Evolutionary conservation across 2,329 filamentous ascomycete species (phyloP).

Genomic region (Colletotrichum sp.): DNA sequence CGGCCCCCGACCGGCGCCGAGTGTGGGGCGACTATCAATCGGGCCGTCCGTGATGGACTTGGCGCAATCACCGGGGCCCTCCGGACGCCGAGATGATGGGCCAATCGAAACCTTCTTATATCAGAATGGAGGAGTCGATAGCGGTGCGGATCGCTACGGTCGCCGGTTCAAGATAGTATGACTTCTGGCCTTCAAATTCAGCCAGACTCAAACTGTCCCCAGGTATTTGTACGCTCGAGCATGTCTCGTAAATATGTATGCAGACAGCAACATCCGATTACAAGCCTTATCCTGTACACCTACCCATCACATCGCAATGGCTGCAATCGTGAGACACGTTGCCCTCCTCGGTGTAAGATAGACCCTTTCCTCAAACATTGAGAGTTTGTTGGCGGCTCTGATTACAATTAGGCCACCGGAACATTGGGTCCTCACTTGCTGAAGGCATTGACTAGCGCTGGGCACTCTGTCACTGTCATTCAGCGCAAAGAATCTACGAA

Average conservation of each 20-base stretch:
- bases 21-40: too few species aligned
- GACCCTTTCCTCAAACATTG: not conserved
- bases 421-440: not conserved
- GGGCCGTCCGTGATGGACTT: too few species aligned
- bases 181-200: rapidly evolving
- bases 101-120: not conserved
- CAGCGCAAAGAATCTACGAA: not conserved
- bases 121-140: not conserved
- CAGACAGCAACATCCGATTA: rapidly evolving
- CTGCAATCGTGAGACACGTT: not conserved
- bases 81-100: not conserved
- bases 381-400: not conserved
- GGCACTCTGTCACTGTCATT: not conserved
- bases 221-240: not conserved
- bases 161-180: not conserved
- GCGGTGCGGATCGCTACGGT: not conserved
- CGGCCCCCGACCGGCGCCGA: too few species aligned
- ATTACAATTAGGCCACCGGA: not conserved
- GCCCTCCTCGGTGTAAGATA: not conserved
- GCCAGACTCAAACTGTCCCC: not conserved
- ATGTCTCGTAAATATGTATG: not conserved
- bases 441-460: not conserved
- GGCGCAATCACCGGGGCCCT: not conserved
- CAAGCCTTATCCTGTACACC: not conserved
- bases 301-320: rapidly evolving